phyloP scores from a whole-genome alignment of 768 basidiomycete species.

The Suillus weaverae region DNA sequence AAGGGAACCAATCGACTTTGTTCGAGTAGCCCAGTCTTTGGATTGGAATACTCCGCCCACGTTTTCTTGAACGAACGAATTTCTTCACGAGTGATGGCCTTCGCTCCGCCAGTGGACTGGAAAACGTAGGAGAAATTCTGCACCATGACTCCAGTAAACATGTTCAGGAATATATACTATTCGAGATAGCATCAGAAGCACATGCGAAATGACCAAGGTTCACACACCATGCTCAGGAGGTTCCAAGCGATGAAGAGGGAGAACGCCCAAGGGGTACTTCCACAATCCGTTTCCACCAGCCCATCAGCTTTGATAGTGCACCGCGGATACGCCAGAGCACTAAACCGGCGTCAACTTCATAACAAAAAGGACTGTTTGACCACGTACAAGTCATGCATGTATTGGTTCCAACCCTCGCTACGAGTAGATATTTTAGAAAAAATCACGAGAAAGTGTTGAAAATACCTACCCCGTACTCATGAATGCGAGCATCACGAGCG shows the following conservation, averaged over 20 bases:
- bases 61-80: conserved; percentile 94
- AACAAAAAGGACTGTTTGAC: not conserved
- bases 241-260: conserved; percentile 94
- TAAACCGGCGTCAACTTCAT: conserved; percentile 30
- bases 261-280: conserved; percentile 81
- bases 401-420: conserved; percentile 96
- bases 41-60: conserved; percentile 84
- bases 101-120: conserved; percentile 80
- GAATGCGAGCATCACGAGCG: conserved; percentile 88
- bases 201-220: conserved; percentile 16
- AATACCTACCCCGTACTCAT: conserved; percentile 84
- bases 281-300: conserved; percentile 79
- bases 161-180: conserved; percentile 93
- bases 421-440: conserved; percentile 9
- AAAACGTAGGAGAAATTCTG: conserved; percentile 96
- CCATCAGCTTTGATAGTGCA: conserved; percentile 60
- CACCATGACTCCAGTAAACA: conserved; percentile 96
- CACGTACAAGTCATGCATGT: conserved; percentile 94
- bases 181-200: conserved; percentile 5
- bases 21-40: conserved; percentile 76
- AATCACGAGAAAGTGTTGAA: not conserved
- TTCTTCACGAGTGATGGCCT: conserved; percentile 81
- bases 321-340: conserved; percentile 73
- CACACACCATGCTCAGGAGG: conserved; percentile 81
- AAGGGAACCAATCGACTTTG: conserved; percentile 72